Base-by-base conservation (phyloP, 1,284 basidiomycete genomes). In the Fistulina hepatica region DNA sequence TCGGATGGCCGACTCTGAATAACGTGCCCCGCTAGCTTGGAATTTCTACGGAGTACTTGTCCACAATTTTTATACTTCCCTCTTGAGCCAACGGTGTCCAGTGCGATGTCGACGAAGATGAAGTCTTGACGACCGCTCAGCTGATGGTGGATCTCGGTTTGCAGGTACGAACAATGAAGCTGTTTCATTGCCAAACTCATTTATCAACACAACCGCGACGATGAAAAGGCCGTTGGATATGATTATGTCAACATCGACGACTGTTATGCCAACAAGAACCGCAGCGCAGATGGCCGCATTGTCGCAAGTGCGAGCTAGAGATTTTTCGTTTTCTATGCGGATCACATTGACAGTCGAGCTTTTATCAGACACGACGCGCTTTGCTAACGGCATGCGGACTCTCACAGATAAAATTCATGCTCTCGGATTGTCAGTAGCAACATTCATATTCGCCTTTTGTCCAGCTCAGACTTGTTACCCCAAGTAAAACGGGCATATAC, bases 221-320 rank as follows among this genome's bases (percentile, higher is more conserved):
- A 33, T 23, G 16, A 33, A n/a, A 40, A 74, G 69, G 67, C 69
- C 39, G 60, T 58, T 21, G 74, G 73, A 2, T 76, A 75, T 48
- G 55, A 62, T 34, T 59, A 69, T 44, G 54, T 76, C 36, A 76
- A 71, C 44, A 49, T 76, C 30, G 74, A 76, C 42, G 73, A 76
- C 41, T 76, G 73, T 46, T 76, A 71, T 47, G 63, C 71, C 4
- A 65, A 71, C 49, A 71, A 66, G 40, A 52, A 69, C 28, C 59
- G 73, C 25, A 69, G 50, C 39, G 44, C 54, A 5, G 45, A 48
- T 11, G 74, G 73, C 7, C 55, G 67, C 42, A 64, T 76, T 22
- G 56, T 73, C 32, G 69, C 65, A 31, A 55, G 59, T 59, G 21
- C 11, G 55, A 48, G 10, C 36, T 30, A 13, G n/a, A n/a, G n/a